Percentiles rank a stretch among this genome's conserved stretches.
Evolutionary conservation across 495 filamentous ascomycete genomes (phyloP).

Genomic region (Haplographium delicatum): DNA sequence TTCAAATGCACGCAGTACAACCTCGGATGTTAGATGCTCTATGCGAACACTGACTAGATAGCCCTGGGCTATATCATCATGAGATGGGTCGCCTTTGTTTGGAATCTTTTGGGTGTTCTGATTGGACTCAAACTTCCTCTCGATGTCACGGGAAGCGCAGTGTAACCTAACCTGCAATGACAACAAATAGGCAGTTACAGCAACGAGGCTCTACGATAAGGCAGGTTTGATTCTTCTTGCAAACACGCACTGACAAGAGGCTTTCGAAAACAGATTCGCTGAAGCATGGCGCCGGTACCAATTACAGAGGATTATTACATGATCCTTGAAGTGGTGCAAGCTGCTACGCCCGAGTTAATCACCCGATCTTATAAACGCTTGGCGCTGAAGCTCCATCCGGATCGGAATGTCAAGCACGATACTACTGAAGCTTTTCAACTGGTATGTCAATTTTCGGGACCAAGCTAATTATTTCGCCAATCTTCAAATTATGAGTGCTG

Average conservation of each 20-base stretch:
- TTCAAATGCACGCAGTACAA: too few species aligned
- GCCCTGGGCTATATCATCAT: too few species aligned
- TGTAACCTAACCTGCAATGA: slow-evolving; percentile 10
- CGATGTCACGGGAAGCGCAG: slow-evolving; percentile 12
- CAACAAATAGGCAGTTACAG: slow-evolving; percentile 7
- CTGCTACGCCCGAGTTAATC: slow-evolving; percentile 27
- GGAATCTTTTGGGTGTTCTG: slow-evolving; percentile 3
- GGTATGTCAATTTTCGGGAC: slow-evolving; percentile 10
- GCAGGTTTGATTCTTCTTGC: slow-evolving; percentile 7
- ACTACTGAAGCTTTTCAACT: slow-evolving; percentile 32
- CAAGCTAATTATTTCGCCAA: slow-evolving; percentile 1
- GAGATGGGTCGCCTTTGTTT: not conserved
- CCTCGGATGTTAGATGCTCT: too few species aligned
- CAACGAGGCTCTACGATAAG: slow-evolving; percentile 8
- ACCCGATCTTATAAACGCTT: slow-evolving; percentile 26
- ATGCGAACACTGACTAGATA: too few species aligned
- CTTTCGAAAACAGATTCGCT: slow-evolving; percentile 8
- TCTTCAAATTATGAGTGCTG: not conserved
- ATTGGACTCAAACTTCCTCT: slow-evolving; percentile 5
- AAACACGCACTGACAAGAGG: not conserved
- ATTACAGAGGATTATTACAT: slow-evolving; percentile 31
- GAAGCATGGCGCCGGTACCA: slow-evolving; percentile 26
- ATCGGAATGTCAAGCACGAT: slow-evolving; percentile 27
- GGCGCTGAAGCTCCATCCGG: slow-evolving; percentile 31
- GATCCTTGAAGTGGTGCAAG: slow-evolving; percentile 28